A percentile compares a stretch with the other conserved stretches of the same genome.
Conservation (phyloP, 129 eudicot species). For the Solidago caesia region DNA sequence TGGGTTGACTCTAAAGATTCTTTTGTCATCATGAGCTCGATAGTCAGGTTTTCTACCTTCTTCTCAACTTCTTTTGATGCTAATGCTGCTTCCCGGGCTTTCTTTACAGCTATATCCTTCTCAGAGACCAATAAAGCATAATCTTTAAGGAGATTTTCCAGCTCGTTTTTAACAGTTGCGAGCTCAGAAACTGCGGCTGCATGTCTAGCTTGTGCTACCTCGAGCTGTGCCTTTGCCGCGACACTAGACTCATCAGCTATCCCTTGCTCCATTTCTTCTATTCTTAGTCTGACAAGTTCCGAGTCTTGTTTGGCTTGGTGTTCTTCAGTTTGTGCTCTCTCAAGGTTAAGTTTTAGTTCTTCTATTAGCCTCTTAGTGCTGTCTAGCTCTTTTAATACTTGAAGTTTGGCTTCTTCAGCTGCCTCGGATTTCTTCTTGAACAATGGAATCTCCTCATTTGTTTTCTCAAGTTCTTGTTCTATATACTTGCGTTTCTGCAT, state of each 20-base stretch:
- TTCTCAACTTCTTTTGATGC: constrained; percentile 76
- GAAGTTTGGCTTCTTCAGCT: constrained; percentile 81
- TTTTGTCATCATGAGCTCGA: constrained; percentile 72
- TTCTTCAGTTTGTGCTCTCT: constrained; percentile 87
- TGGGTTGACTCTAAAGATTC: constrained; percentile 85
- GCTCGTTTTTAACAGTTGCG: constrained; percentile 51
- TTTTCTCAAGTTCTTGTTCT: constrained; percentile 78
- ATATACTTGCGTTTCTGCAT: constrained; percentile 80
- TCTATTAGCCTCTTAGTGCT: constrained; percentile 82
- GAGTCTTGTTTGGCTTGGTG: constrained; percentile 92
- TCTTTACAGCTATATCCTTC: constrained; percentile 57
- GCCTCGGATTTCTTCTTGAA: constrained; percentile 61
- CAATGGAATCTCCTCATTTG: constrained; percentile 73
- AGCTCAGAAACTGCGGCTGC: constrained; percentile 70
- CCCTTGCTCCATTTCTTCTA: constrained; percentile 90
- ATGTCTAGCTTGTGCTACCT: constrained; percentile 77
- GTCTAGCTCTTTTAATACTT: constrained; percentile 69
- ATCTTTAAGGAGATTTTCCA: constrained; percentile 55
- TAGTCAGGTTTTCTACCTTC: constrained; percentile 76
- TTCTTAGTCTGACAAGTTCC: constrained; percentile 75
- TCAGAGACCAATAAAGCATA: constrained; percentile 52
- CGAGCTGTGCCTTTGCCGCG: constrained; percentile 91
- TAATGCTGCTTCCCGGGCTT: constrained; percentile 62
- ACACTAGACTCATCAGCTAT: constrained; percentile 83
- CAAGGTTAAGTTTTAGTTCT: constrained; percentile 83